phyloP scores from a whole-genome alignment of 805 yeast genomes.

The Starmerella riodocensis region DNA sequence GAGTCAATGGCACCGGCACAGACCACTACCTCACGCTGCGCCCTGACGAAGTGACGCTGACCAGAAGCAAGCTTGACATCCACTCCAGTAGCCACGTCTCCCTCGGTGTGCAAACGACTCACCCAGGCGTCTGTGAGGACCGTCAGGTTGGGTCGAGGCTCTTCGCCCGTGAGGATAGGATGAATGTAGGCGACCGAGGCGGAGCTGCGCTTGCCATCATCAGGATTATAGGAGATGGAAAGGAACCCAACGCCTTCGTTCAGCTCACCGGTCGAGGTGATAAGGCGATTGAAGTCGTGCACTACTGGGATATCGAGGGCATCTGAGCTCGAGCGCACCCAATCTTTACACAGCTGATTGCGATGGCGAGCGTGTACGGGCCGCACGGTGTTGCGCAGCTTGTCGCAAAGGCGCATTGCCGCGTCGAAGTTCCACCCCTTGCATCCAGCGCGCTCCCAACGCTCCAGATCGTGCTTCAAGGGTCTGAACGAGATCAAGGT shows the following conservation, averaged over 20 bases:
- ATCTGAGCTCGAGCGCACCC: constrained; percentile 9
- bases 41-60: constrained; percentile 19
- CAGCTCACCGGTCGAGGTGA: constrained; percentile 6
- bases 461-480: constrained; percentile 24
- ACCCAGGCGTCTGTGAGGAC: constrained; percentile 13
- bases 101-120: constrained; percentile 20
- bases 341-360: constrained; percentile 13
- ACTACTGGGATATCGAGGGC: constrained; percentile 8
- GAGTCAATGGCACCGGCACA: constrained; percentile 27
- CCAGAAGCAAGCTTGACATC: constrained; percentile 22
- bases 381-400: constrained; percentile 14
- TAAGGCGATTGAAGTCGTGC: constrained; percentile 10
- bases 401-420: constrained; percentile 16
- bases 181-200: constrained; percentile 25
- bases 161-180: constrained; percentile 16
- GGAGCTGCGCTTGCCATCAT: constrained; percentile 21
- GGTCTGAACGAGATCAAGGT: constrained; percentile 27
- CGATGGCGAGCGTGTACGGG: constrained; percentile 15
- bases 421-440: constrained; percentile 26
- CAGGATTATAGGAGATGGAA: constrained; percentile 14
- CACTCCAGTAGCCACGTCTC: constrained; percentile 22
- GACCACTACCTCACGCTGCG: constrained; percentile 24
- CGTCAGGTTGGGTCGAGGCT: constrained; percentile 12
- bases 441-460: constrained; percentile 25
- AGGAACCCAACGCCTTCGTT: constrained; percentile 7